Percentiles rank a stretch among this genome's conserved stretches.
phyloP scores from a whole-genome alignment of 192 early-diverging fungal species.

The Coemansia sp. region DNA sequence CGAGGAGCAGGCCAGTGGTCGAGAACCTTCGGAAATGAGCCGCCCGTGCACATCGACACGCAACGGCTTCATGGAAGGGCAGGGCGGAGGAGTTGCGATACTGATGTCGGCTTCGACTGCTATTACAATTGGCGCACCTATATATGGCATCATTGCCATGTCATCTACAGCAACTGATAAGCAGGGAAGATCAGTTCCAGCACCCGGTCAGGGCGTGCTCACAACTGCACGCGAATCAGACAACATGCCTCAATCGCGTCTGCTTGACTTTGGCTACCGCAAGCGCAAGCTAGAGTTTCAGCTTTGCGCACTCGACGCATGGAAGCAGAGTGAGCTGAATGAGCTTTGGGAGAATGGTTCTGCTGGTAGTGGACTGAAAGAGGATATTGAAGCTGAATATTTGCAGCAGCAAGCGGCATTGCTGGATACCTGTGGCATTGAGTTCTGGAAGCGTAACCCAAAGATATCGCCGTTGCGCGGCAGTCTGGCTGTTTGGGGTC shows the following conservation, averaged over 20 bases:
- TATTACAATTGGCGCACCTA: conserved; percentile 85
- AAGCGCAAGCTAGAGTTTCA: conserved; percentile 62
- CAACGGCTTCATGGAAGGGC: conserved; percentile 89
- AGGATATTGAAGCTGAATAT: neutral
- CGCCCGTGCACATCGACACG: conserved; percentile 88
- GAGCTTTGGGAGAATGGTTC: neutral
- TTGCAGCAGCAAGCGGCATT: conserved; percentile 35
- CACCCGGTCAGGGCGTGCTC: conserved; percentile 87
- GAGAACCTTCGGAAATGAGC: conserved; percentile 85
- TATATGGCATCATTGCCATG: conserved; percentile 83
- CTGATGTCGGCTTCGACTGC: conserved; percentile 84
- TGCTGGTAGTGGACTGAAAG: neutral
- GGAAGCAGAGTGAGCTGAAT: conserved; percentile 6
- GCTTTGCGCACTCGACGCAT: conserved; percentile 7
- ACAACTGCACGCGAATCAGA: conserved; percentile 77
- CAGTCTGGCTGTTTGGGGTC: too few species aligned
- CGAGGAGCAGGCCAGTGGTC: conserved; percentile 82
- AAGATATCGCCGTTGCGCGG: too few species aligned
- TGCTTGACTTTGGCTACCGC: conserved; percentile 84
- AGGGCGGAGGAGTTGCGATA: conserved; percentile 83
- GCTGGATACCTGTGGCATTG: too few species aligned
- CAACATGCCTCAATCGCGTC: conserved; percentile 48
- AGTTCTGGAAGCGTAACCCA: too few species aligned
- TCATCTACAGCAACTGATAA: conserved; percentile 92
- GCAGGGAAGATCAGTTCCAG: conserved; percentile 88